Percentiles rank a stretch among this genome's conserved stretches.
Conservation (phyloP, 2,329 filamentous ascomycete species). For the Tolypocladium inflatum region DNA sequence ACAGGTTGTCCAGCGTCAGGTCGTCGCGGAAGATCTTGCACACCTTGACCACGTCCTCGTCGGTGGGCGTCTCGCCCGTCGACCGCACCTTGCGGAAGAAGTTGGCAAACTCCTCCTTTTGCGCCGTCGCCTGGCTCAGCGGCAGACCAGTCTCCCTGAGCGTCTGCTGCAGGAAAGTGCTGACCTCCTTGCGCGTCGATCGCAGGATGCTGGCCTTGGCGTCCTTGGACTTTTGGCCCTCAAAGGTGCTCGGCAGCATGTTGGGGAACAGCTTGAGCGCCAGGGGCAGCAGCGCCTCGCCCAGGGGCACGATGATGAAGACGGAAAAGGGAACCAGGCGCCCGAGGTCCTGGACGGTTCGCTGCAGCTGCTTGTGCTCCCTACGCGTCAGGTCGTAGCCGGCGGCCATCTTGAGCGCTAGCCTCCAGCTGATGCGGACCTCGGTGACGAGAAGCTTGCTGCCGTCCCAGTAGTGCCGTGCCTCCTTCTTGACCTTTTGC, state of each 20-base stretch:
- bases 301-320: slow-evolving; percentile 94
- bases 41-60: slow-evolving; percentile 91
- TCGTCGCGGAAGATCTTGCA: slow-evolving; percentile 99
- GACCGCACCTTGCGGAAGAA: slow-evolving; percentile 96
- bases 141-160: slow-evolving; percentile 90
- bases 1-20: slow-evolving; percentile 92
- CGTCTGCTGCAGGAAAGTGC: slow-evolving; percentile 78
- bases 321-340: slow-evolving; percentile 93
- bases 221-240: slow-evolving; percentile 84
- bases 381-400: slow-evolving; percentile 93
- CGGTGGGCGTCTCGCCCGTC: slow-evolving; percentile 81
- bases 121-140: slow-evolving; percentile 71
- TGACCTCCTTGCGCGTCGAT: slow-evolving; percentile 87
- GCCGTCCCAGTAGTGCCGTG: slow-evolving; percentile 94
- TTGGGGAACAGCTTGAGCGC: slow-evolving; percentile 95
- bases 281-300: slow-evolving; percentile 82
- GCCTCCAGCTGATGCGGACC: slow-evolving; percentile 80
- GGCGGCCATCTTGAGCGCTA: slow-evolving; percentile 94
- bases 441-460: slow-evolving; percentile 91
- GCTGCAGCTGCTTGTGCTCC: slow-evolving; percentile 84
- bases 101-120: slow-evolving; percentile 86
- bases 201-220: slow-evolving; percentile 74
- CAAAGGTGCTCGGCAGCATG: slow-evolving; percentile 92
- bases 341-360: slow-evolving; percentile 87
- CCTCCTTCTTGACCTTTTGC: slow-evolving; percentile 93